These are phyloP conservation scores for Parachlorella kessleri DNA, from an alignment of 139 green algal genomes.

Conservation along the genomic window DNA sequence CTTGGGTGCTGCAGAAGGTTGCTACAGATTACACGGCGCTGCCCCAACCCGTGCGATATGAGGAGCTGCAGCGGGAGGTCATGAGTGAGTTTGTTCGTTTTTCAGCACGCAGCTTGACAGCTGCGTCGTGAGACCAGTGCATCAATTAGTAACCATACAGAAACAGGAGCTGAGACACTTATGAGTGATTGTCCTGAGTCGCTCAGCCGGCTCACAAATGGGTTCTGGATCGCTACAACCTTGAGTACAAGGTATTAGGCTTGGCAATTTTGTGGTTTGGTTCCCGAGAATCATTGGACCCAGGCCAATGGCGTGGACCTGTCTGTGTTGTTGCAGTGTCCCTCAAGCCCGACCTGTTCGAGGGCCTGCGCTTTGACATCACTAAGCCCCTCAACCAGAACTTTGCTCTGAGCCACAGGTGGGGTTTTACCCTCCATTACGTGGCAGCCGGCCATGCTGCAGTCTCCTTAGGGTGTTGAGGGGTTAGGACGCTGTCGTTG, in stretches of 20 bases:
- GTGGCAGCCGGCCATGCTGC: too few species aligned
- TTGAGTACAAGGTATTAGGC: too few species aligned
- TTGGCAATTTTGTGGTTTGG: background rate
- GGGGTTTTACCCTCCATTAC: too few species aligned
- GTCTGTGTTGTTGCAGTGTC: slow-evolving; percentile 72
- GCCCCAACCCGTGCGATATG: slow-evolving; percentile 89
- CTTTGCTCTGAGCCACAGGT: slow-evolving; percentile 91
- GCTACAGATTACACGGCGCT: slow-evolving; percentile 50
- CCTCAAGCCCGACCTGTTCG: slow-evolving; percentile 97
- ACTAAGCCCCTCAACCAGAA: slow-evolving; percentile 97
- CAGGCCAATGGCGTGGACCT: too few species aligned
- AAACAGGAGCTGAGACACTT: background rate
- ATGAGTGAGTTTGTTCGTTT: slow-evolving; percentile 70
- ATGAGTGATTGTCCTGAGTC: background rate
- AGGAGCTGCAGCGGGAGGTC: slow-evolving; percentile 92
- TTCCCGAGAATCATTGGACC: background rate
- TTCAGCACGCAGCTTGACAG: too few species aligned
- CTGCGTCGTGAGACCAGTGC: background rate
- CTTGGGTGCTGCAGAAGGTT: slow-evolving; percentile 11
- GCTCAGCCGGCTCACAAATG: background rate
- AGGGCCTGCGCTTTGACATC: slow-evolving; percentile 97
- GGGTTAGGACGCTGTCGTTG: too few species aligned
- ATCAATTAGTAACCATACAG: background rate
- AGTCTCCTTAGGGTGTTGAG: too few species aligned
- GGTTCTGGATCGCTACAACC: background rate